These are phyloP conservation scores for Lithohypha guttulata DNA, from an alignment of 2,329 filamentous ascomycete genomes.

Conservation along the genomic window DNA sequence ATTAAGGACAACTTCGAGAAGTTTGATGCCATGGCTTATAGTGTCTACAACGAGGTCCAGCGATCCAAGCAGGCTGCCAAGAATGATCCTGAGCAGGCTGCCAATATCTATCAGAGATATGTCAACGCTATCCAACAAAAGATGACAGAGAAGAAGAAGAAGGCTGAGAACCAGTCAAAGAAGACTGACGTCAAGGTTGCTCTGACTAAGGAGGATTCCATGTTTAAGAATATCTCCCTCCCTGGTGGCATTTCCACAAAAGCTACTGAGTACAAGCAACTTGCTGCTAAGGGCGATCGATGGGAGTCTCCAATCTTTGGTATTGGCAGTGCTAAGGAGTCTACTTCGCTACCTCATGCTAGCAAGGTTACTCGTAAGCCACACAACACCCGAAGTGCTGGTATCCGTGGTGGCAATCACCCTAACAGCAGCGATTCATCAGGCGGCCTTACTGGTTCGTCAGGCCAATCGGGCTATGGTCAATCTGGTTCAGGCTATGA, in stretches of 20 bases:
- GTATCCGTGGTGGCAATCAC: slow-evolving; percentile 23
- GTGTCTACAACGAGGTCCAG: slow-evolving; percentile 74
- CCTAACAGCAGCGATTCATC: slow-evolving; percentile 14
- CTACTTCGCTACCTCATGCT: slow-evolving; percentile 55
- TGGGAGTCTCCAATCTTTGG: slow-evolving; percentile 95
- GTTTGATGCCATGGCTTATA: slow-evolving; percentile 60
- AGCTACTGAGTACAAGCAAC: slow-evolving; percentile 84
- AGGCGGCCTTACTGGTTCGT: too few species aligned
- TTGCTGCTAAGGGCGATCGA: slow-evolving; percentile 75
- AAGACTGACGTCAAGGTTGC: slow-evolving; percentile 72
- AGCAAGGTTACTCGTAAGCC: slow-evolving; percentile 48
- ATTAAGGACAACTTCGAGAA: slow-evolving; percentile 73
- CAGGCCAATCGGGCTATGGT: slow-evolving; percentile 7
- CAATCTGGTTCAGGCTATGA: neutral
- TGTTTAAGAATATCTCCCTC: slow-evolving; percentile 79
- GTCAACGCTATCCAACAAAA: slow-evolving; percentile 62
- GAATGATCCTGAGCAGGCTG: slow-evolving; percentile 58
- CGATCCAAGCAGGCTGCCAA: slow-evolving; percentile 56
- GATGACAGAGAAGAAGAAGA: slow-evolving; percentile 63
- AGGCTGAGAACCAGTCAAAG: slow-evolving; percentile 51
- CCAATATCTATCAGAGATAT: slow-evolving; percentile 83
- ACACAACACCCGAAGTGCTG: slow-evolving; percentile 36
- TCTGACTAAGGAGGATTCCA: slow-evolving; percentile 78
- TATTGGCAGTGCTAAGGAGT: slow-evolving; percentile 66
- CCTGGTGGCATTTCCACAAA: slow-evolving; percentile 85